Base-by-base conservation (phyloP, 2,329 filamentous ascomycete species). In the Penicillium sp. region DNA sequence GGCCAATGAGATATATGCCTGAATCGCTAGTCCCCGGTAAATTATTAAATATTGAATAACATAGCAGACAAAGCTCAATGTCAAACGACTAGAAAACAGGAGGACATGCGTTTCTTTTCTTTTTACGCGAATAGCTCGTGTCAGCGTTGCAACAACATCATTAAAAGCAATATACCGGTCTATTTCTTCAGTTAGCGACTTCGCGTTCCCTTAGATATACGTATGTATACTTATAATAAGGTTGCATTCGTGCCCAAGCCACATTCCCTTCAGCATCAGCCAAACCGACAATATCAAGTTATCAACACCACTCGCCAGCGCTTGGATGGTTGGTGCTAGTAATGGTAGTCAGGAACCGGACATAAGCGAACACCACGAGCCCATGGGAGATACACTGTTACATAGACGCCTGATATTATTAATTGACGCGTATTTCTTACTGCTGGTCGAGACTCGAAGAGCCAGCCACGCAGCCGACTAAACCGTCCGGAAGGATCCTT, bases 121-220 rank as follows among this genome's bases (percentile, higher is more conserved):
- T n/a, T n/a, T n/a, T 8, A 33, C n/a, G 20, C 9, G 50, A 26
- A 33, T 47, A 33, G 16, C 28, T 28, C 28, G 42, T 38, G 51
- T 53, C 51, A 53, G 51, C 51, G 51, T 53, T 53, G 16, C 42
- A 53, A 30, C 42, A 24, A 30, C 42, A 24, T n/a, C 28, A 24
- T 46, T 30, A 23, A 43, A 16, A 43, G 3, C 7, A 18, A n/a
- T 40, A n/a, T 40, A 8, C n/a, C 7, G 35, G 35, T 2, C 12
- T 3, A 16, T 35, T 35, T 14, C 30, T 35, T 40, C 33, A 16
- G 9, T 43, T 21, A 12, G n/a, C 8, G 11, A 4, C 40, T 7
- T 43, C 11, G 2, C 18, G 23, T 2, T 9, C 7, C 20, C 40
- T 21, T 43, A 43, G 8, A 23, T 9, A 7, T 43, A 23, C 20